Conservation (phyloP, 164 flowering plant species). For the Stephania yunnanensis region DNA sequence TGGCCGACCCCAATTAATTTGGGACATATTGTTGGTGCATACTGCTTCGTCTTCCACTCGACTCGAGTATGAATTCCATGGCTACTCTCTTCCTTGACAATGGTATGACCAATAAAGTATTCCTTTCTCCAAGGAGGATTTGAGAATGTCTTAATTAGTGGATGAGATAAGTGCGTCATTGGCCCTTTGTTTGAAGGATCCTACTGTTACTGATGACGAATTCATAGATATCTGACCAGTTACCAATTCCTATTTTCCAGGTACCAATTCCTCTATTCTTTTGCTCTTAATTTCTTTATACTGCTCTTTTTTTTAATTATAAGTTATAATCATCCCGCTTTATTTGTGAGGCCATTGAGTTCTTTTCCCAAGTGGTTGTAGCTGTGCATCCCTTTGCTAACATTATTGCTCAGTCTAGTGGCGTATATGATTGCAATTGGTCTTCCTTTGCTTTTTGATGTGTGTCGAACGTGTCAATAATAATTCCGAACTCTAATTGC, state of each 20-base stretch:
- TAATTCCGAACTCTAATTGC: no score
- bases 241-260: not conserved
- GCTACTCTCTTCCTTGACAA: not conserved
- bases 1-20: no score
- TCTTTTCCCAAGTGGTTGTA: no score
- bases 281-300: not conserved
- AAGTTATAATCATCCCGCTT: not conserved
- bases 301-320: no score
- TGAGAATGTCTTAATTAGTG: not conserved
- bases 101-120: not conserved
- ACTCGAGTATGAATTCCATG: not conserved
- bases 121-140: not conserved
- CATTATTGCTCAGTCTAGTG: no score
- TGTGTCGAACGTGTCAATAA: no score
- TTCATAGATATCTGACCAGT: not conserved
- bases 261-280: not conserved
- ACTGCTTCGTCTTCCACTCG: not conserved
- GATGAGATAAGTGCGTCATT: not conserved
- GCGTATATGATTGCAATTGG: no score
- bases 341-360: no score
- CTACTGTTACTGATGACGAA: not conserved
- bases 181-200: no score
- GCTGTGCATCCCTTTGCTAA: no score
- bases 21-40: not conserved
- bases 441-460: no score